Evolutionary conservation across 2,329 filamentous ascomycete genomes (phyloP).

Genomic region (Diaporthe helianthi): DNA sequence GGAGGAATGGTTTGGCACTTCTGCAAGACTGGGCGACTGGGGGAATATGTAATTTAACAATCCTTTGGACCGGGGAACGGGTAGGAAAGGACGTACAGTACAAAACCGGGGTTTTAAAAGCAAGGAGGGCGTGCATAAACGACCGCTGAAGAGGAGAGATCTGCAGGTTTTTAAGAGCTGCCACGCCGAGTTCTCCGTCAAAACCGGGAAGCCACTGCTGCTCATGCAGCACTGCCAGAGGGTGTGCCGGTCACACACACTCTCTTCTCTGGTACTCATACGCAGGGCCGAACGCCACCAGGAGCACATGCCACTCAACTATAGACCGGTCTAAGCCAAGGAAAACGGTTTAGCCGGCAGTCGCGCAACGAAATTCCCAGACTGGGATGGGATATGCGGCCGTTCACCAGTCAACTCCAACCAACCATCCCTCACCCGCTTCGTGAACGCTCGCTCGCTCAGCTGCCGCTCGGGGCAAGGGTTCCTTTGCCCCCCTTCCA

Average conservation of each 20-base stretch:
- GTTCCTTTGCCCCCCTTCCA: neutral
- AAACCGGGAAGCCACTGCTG: neutral
- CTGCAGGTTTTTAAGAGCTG: conserved; percentile 24
- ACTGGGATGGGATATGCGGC: neutral
- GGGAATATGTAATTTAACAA: conserved; percentile 17
- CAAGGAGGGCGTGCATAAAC: conserved; percentile 3
- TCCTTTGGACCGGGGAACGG: neutral
- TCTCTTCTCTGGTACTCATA: neutral
- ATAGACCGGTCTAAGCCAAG: conserved; percentile 19
- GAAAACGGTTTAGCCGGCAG: conserved; percentile 6
- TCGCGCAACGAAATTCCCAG: conserved; percentile 11
- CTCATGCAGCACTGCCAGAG: neutral
- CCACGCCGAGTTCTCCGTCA: neutral
- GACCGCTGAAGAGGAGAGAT: neutral
- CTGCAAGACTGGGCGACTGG: neutral
- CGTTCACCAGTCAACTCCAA: neutral
- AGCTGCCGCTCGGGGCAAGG: conserved; percentile 23
- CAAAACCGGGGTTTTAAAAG: conserved; percentile 6
- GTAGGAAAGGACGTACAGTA: neutral
- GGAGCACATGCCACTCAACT: conserved; percentile 7
- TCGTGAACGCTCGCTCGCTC: neutral
- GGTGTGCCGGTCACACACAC: neutral
- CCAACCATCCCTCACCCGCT: neutral
- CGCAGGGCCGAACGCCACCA: neutral
- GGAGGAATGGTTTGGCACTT: neutral